Evolutionary conservation across 2,329 filamentous ascomycete species (phyloP), one percentile per base, ranked within the genome.

Genomic region (Aspergillus hiratsukae): DNA sequence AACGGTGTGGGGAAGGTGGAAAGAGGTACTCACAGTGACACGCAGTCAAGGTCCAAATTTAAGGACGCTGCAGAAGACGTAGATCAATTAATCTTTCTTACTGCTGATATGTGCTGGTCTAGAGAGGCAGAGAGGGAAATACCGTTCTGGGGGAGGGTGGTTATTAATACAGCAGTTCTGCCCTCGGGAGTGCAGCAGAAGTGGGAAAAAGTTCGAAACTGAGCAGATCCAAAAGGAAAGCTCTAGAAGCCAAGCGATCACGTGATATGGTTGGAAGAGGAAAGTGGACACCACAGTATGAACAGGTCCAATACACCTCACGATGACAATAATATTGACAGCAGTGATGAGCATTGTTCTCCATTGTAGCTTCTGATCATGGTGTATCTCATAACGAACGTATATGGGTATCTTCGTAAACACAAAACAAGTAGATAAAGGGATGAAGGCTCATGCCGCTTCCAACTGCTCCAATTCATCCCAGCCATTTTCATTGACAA

Each of bases 401-500:
- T 60, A 58, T 53, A 48, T 57, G 59, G 60, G 58, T 61, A 62
- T 60, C 57, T 58, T 52, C 25, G 29, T 62, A 61, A 64, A 54
- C 63, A 59, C 51, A 49, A 55, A 56, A 50, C 11, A 53, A 56
- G 55, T 55, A 48, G 48, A 48, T 58, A 56, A 40, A 51, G 23
- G 57, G 8, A 53, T 43, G 53, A 54, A 37, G 19, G 51, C 64
- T 60, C 49, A 64, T 37, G 59, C 55, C 59, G 70, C 64, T 54
- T 75, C 74, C 64, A 75, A 61, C 69, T 87, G 85, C 48, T 88
- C 77, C 60, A 83, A 79, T 73, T 95, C 91, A 64, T 96, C 91
- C 90, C 92, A 96, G 1, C 91, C 93, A n/a, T 89, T 91, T 58
- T 85, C 87, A 67, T 84, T 82, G 60, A 90, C 75, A 64, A 97